These are phyloP conservation scores for Phytophthora nicotianae DNA, from an alignment of 352 stramenopile genomes.

Conservation along the genomic window DNA sequence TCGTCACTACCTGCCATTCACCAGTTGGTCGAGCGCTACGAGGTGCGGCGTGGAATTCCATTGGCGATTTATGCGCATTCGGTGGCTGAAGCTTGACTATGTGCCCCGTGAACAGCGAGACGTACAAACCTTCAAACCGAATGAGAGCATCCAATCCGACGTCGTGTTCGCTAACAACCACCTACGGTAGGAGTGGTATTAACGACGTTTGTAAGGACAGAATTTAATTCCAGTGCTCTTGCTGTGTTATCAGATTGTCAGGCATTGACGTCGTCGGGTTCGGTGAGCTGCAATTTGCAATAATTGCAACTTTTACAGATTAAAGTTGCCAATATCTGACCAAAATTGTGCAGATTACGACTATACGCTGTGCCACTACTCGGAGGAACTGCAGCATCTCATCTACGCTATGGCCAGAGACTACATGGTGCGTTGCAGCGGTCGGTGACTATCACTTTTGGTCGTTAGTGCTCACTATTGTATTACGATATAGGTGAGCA, in stretches of 20 bases:
- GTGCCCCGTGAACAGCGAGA: conserved; percentile 31
- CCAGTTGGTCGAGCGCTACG: conserved; percentile 47
- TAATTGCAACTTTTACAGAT: not conserved
- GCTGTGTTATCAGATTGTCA: conserved; percentile 38
- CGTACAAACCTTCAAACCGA: conserved; percentile 52
- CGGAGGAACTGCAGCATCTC: conserved; percentile 88
- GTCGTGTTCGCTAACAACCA: conserved; percentile 83
- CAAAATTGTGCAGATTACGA: conserved; percentile 87
- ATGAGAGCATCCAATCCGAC: conserved; percentile 43
- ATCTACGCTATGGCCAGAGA: conserved; percentile 94
- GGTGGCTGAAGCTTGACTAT: not conserved
- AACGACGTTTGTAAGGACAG: not conserved
- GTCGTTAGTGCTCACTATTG: not conserved
- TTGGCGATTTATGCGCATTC: not conserved
- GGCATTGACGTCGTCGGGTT: conserved; percentile 80
- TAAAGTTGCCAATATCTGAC: not conserved
- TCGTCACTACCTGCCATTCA: conserved; percentile 47
- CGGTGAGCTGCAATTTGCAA: conserved; percentile 33
- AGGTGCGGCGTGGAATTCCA: conserved; percentile 30
- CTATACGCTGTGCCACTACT: conserved; percentile 95
- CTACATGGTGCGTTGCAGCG: conserved; percentile 61
- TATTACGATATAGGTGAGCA: conserved; percentile 44
- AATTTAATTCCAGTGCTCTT: conserved; percentile 3
- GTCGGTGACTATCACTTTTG: not conserved
- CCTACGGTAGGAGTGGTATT: conserved; percentile 37